Evolutionary conservation across 148 eudicot genomes (phyloP).

Genomic region (Silene conica): DNA sequence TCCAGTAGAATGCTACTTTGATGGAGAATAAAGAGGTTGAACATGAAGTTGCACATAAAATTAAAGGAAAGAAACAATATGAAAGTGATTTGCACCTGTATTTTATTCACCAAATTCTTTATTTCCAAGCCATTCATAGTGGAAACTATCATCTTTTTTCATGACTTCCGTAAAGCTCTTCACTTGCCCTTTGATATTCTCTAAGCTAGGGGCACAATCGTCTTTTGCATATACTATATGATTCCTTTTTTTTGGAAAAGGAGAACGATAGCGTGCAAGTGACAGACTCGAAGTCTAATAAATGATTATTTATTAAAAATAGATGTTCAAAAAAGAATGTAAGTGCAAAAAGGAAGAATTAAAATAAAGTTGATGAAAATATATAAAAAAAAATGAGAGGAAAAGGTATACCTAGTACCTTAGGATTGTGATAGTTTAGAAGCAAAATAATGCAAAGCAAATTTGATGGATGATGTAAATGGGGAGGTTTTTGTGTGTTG

Average conservation of each 20-base stretch:
- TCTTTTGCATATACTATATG: neutral
- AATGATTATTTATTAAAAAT: no score
- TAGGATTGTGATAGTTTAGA: neutral
- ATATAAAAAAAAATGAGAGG: neutral
- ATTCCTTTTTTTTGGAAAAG: neutral
- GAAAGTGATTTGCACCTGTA: conserved; percentile 23
- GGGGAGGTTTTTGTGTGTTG: neutral
- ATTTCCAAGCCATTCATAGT: conserved; percentile 26
- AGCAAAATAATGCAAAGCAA: neutral
- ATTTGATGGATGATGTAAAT: neutral
- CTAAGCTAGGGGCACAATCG: neutral
- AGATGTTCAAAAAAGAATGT: neutral
- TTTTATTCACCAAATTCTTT: conserved; percentile 21
- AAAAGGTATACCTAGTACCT: neutral
- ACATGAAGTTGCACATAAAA: neutral
- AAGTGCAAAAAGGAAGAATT: no score
- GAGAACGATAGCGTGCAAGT: no score
- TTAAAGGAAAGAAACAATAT: conserved; percentile 2
- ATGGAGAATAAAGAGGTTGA: conserved; percentile 24
- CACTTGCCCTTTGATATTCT: neutral
- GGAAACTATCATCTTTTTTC: conserved; percentile 17
- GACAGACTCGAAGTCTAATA: no score
- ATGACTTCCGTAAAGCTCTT: conserved; percentile 7
- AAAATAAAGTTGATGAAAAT: no score
- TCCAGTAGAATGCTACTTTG: conserved; percentile 14